Percentiles rank a stretch among this genome's conserved stretches.
phyloP scores from a whole-genome alignment of 352 stramenopile species.

The Globisporangium cederbergense region DNA sequence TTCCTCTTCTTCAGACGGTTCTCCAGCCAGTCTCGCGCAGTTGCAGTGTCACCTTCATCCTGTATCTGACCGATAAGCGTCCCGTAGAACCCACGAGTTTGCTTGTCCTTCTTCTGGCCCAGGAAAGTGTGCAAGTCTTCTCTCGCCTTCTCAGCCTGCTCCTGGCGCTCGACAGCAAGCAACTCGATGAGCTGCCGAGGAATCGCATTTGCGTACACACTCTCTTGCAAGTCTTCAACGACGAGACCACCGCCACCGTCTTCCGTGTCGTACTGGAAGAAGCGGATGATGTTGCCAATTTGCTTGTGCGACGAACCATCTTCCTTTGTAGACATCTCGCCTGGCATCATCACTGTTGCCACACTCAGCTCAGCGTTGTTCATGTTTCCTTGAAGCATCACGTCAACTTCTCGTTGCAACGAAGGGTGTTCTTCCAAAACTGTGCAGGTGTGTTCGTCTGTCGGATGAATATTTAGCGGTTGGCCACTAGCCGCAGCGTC shows the following conservation, averaged over 20 bases:
- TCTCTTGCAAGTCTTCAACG: conserved; percentile 83
- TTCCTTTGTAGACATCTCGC: conserved; percentile 67
- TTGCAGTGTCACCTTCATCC: conserved; percentile 73
- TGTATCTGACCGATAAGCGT: conserved; percentile 87
- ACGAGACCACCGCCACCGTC: conserved; percentile 75
- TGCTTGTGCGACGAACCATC: conserved; percentile 77
- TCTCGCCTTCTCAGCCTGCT: conserved; percentile 73
- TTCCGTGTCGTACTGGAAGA: conserved; percentile 87
- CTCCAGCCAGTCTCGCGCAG: conserved; percentile 80
- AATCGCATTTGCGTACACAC: conserved; percentile 72
- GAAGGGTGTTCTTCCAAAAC: conserved; percentile 69
- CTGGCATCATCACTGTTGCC: conserved; percentile 86
- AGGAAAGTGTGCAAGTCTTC: conserved; percentile 78
- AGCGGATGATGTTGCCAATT: conserved; percentile 87
- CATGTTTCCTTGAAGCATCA: conserved; percentile 59
- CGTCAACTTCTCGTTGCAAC: conserved; percentile 65
- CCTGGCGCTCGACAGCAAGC: conserved; percentile 71
- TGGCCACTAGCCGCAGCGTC: conserved; percentile 78
- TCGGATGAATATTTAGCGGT: conserved; percentile 71
- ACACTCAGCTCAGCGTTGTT: conserved; percentile 84
- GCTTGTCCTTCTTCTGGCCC: conserved; percentile 85
- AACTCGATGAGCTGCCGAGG: conserved; percentile 79
- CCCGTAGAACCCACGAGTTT: conserved; percentile 80
- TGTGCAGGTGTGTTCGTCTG: conserved; percentile 73
- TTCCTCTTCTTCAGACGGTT: conserved; percentile 71